phyloP scores from a whole-genome alignment of 306 rosid genomes.

The Casuarina equisetifolia region DNA sequence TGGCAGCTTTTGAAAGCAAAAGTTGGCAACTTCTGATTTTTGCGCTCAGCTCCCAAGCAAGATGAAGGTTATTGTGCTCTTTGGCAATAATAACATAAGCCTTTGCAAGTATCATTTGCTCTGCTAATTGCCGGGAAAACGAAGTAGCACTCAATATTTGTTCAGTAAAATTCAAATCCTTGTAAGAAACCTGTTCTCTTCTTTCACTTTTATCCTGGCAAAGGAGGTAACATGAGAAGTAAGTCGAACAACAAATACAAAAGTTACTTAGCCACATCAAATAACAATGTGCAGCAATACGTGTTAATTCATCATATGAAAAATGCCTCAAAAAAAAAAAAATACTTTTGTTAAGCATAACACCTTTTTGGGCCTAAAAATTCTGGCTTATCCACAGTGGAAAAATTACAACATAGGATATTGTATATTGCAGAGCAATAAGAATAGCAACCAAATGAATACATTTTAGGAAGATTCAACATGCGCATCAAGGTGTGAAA shows the following conservation, averaged over 20 bases:
- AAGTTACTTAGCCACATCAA: not conserved
- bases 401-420: not conserved
- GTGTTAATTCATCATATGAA: not conserved
- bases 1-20: conserved; percentile 87
- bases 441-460: not conserved
- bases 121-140: conserved; percentile 82
- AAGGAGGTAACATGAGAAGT: conserved; percentile 16
- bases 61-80: conserved; percentile 97
- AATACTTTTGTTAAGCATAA: not conserved
- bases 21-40: conserved; percentile 92
- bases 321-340: not conserved
- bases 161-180: conserved; percentile 75
- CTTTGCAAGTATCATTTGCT: conserved; percentile 92
- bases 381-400: not conserved
- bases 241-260: not conserved
- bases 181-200: conserved; percentile 57
- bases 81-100: conserved; percentile 96
- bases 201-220: conserved; percentile 73
- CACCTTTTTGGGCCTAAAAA: not conserved
- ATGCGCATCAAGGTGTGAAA: not conserved
- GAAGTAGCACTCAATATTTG: conserved; percentile 81
- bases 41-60: conserved; percentile 94
- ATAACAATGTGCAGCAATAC: conserved; percentile 4
- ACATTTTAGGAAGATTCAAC: not conserved
- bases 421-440: conserved; percentile 7